Conservation (phyloP, 2,329 filamentous ascomycete genomes). For the Aspergillus unguis region DNA sequence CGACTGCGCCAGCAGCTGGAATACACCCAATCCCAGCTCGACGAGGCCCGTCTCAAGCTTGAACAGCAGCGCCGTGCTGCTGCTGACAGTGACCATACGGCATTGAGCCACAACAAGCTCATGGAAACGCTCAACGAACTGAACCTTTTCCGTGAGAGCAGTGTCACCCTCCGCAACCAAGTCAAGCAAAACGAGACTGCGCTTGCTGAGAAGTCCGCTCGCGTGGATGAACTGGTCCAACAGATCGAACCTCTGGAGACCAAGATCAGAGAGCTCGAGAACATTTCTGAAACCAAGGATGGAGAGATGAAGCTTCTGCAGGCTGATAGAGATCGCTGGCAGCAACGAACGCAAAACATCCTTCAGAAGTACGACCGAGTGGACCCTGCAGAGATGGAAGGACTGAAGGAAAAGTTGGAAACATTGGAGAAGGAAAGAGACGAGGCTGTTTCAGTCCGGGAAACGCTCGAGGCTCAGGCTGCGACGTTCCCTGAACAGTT, state of each 20-base stretch:
- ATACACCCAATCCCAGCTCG: conserved; percentile 80
- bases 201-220: conserved; percentile 69
- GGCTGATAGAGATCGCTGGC: conserved; percentile 90
- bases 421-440: conserved; percentile 64
- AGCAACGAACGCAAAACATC: conserved; percentile 93
- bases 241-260: conserved; percentile 79
- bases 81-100: conserved; percentile 68
- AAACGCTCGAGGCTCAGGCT: conserved; percentile 50
- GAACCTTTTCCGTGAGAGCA: conserved; percentile 94
- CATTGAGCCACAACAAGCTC: conserved; percentile 79
- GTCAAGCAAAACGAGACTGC: conserved; percentile 73
- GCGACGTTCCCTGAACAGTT: conserved; percentile 49
- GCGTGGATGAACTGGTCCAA: conserved; percentile 68
- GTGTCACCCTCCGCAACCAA: conserved; percentile 83
- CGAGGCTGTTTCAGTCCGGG: conserved; percentile 57
- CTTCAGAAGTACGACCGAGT: conserved; percentile 93
- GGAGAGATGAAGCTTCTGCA: conserved; percentile 86
- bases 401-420: conserved; percentile 74
- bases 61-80: conserved; percentile 81
- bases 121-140: conserved; percentile 95
- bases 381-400: conserved; percentile 88
- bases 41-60: conserved; percentile 82
- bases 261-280: conserved; percentile 77
- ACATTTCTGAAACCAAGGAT: conserved; percentile 73
- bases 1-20: conserved; percentile 86